Percentiles rank a stretch among this genome's conserved stretches.
Conservation (phyloP, 805 yeast genomes). For the Candida coquimbonensis region DNA sequence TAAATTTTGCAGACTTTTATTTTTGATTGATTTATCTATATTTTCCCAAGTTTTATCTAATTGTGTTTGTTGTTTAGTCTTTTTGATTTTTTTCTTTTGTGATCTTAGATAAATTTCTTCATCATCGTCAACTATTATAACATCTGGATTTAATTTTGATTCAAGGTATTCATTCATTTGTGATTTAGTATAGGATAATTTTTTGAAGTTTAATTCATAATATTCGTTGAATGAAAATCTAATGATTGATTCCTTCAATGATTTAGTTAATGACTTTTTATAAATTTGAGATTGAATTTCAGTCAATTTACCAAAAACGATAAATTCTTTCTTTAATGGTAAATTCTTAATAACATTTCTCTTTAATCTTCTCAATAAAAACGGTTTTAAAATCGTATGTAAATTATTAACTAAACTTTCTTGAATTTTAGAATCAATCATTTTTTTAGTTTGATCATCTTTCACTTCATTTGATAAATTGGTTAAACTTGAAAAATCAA, state of each 20-base stretch:
- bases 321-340: constrained; percentile 88
- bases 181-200: constrained; percentile 6
- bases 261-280: constrained; percentile 37
- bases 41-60: constrained; percentile 9
- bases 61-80: constrained; percentile 6
- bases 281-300: constrained; percentile 59
- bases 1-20: constrained; percentile 54
- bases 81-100: constrained; percentile 5
- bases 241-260: constrained; percentile 37
- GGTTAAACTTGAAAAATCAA: constrained; percentile 65
- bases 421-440: constrained; percentile 53
- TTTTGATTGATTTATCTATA: constrained; percentile 35
- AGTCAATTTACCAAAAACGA: constrained; percentile 66
- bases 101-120: constrained; percentile 7
- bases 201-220: constrained; percentile 32
- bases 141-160: constrained; percentile 28
- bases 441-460: constrained; percentile 36
- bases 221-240: constrained; percentile 46
- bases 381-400: constrained; percentile 86
- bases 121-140: constrained; percentile 11
- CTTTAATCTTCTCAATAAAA: constrained; percentile 75
- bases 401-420: constrained; percentile 62
- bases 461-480: constrained; percentile 25
- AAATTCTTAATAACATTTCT: constrained; percentile 58
- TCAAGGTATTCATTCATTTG: constrained; percentile 38